Evolutionary conservation across 768 basidiomycete species (phyloP).

Genomic region (Roridomyces roridus): DNA sequence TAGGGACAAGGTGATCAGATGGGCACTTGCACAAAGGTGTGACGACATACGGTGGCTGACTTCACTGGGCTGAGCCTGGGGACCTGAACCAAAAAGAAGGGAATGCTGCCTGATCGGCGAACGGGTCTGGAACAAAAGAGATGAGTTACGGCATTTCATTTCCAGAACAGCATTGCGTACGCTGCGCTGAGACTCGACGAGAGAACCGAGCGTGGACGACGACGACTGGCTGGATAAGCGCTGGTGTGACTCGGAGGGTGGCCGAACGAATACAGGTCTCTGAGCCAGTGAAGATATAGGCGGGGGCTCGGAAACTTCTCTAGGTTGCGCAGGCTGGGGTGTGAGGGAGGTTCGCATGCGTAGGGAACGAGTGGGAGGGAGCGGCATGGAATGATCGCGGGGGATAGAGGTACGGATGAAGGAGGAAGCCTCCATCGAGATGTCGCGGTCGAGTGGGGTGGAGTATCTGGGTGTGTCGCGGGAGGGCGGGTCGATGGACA

Average conservation of each 20-base stretch:
- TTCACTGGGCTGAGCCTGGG: slow-evolving; percentile 38
- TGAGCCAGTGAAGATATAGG: slow-evolving; percentile 63
- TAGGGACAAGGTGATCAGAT: slow-evolving; percentile 18
- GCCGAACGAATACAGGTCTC: slow-evolving; percentile 74
- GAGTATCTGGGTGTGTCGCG: slow-evolving; percentile 51
- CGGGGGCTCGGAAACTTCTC: slow-evolving; percentile 74
- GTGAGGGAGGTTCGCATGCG: slow-evolving; percentile 75
- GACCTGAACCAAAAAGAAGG: slow-evolving; percentile 51
- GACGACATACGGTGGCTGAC: slow-evolving; percentile 36
- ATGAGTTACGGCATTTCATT: neutral
- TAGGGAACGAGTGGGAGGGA: slow-evolving; percentile 53
- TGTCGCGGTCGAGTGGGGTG: slow-evolving; percentile 45
- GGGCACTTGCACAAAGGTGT: neutral
- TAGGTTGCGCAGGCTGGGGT: slow-evolving; percentile 61
- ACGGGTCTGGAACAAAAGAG: slow-evolving; percentile 46
- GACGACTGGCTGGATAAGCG: slow-evolving; percentile 38
- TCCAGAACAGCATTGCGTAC: slow-evolving; percentile 46
- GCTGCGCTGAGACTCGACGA: slow-evolving; percentile 59
- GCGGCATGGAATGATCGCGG: slow-evolving; percentile 55
- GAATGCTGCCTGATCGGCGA: slow-evolving; percentile 61
- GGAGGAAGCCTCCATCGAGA: slow-evolving; percentile 39
- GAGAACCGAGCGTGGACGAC: slow-evolving; percentile 60
- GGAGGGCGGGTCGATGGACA: slow-evolving; percentile 71
- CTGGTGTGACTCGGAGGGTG: slow-evolving; percentile 47
- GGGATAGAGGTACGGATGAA: slow-evolving; percentile 31